A percentile compares a stretch with the other conserved stretches of the same genome.
Evolutionary conservation across 2,329 filamentous ascomycete genomes (phyloP).

Genomic region (Colletotrichum karsti): DNA sequence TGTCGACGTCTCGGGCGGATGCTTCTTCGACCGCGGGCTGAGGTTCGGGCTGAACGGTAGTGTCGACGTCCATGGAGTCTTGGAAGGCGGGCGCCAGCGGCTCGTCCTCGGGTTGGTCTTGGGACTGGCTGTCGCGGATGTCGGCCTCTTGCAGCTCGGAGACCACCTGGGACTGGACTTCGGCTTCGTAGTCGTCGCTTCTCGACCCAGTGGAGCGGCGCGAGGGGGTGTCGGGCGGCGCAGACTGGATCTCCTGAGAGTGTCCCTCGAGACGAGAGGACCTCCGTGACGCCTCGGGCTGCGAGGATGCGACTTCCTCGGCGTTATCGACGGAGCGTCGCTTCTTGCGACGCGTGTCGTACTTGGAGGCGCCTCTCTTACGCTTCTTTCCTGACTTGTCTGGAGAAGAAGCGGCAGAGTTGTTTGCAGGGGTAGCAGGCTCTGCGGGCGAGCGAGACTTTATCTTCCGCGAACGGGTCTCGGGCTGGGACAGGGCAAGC

Average conservation of each 20-base stretch:
- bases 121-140: conserved; percentile 39
- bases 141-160: conserved; percentile 48
- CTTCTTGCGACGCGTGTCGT: conserved; percentile 36
- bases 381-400: conserved; percentile 34
- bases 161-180: conserved; percentile 50
- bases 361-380: conserved; percentile 37
- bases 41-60: background rate
- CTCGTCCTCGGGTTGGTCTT: conserved; percentile 30
- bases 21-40: conserved; percentile 36
- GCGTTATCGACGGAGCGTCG: conserved; percentile 26
- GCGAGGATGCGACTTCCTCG: background rate
- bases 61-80: conserved; percentile 32
- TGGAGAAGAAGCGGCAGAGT: conserved; percentile 31
- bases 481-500: conserved; percentile 14
- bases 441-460: conserved; percentile 21
- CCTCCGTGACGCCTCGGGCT: background rate
- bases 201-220: conserved; percentile 6
- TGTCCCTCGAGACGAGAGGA: background rate
- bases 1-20: conserved; percentile 48
- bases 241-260: background rate
- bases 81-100: conserved; percentile 22
- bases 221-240: background rate
- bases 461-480: background rate
- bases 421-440: conserved; percentile 23
- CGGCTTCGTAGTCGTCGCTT: conserved; percentile 46